Evolutionary conservation across 1,284 basidiomycete genomes (phyloP), one percentile per base, ranked within the genome.

Genomic region (Volvariella volvacea): DNA sequence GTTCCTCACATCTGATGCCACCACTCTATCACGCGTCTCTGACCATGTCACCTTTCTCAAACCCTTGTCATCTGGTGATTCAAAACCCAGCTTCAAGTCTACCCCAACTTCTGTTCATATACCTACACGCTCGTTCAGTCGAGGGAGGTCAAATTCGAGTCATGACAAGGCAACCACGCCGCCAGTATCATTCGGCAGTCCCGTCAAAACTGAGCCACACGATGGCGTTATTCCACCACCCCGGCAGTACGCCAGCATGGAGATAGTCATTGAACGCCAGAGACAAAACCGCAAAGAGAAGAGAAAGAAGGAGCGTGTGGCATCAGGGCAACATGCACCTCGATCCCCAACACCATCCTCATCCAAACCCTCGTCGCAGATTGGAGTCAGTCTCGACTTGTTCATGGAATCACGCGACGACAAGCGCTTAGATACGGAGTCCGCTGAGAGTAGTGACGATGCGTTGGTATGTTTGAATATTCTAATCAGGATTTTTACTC

Each of bases 241-340:
- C n/a, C 74, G 79, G 16, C 76, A 71, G 22, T 74, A 75, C 57
- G 79, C 80, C 49, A 83, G 71, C 54, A 87, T 87, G 83, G 80
- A 87, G 50, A 65, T 75, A 61, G 75, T 87, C 19, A 71, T 87
- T 48, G 83, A 87, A 57, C 73, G 77, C 37, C 80, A 83, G 62
- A 73, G 74, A 48, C 74, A 73, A 48, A 73, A 63, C 47, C 73
- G 68, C 53, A 73, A 62, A 48, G 75, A 73, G 41, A 76, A 70
- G 55, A 66, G 62, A 44, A 67, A 62, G 39, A 66, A 67, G 48
- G 72, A 76, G 52, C 67, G 70, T 50, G 64, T 69, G 22, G 46
- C 53, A 10, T 53, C 64, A 40, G 55, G 46, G 50, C 61, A 55
- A 48, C 63, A 58, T 39, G 7, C 34, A 16, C 64, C 58, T 2